Evolutionary conservation across 2,329 filamentous ascomycete genomes (phyloP), one percentile per base, ranked within the genome.

Genomic region (Diaporthe caulivora): DNA sequence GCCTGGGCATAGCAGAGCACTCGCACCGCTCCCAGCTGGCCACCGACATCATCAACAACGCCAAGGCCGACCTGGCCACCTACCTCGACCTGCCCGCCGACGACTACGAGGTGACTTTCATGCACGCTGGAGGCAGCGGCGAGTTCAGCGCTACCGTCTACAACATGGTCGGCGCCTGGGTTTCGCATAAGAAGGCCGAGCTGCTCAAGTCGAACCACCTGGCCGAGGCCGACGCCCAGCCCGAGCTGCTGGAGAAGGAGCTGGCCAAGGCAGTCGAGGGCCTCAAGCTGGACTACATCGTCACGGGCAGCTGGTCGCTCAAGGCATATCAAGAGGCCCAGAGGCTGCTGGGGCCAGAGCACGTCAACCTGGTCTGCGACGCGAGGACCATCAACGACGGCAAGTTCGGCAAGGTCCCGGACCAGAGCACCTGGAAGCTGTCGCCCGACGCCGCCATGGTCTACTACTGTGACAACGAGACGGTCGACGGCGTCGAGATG

Each of bases 401-500:
- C 76, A 98, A 97, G 83, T 98, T 97, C 81, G 95, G 95, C 74
- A 90, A 86, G 75, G 97, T 98, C 68, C 93, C 96, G 0, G 88
- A 92, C 13, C 92, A 95, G 82, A 90, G 89, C 76, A 89, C 89
- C 26, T 98, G 95, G 94, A 93, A 88, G 44, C 87, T 97, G 10
- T 93, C 91, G 53, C 86, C 90, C 77, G 86, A 90, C 49, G 86
- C 92, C 13, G 90, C 95, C 0, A 87, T 97, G 79, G 92, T 96
- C 2, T 98, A 98, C 84, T 95, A 91, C 82, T 98, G 96, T 82
- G 93, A 95, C 82, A 98, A 98, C 78, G 95, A 98, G 86, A 98
- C 95, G 0, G 94, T 97, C 8, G 95, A 98, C 79, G 95, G 95
- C 44, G 95, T 98, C 24, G 96, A 98, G 81, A 98, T 97, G 78